phyloP scores from a whole-genome alignment of 1,284 basidiomycete genomes.

The Ustilago nuda region DNA sequence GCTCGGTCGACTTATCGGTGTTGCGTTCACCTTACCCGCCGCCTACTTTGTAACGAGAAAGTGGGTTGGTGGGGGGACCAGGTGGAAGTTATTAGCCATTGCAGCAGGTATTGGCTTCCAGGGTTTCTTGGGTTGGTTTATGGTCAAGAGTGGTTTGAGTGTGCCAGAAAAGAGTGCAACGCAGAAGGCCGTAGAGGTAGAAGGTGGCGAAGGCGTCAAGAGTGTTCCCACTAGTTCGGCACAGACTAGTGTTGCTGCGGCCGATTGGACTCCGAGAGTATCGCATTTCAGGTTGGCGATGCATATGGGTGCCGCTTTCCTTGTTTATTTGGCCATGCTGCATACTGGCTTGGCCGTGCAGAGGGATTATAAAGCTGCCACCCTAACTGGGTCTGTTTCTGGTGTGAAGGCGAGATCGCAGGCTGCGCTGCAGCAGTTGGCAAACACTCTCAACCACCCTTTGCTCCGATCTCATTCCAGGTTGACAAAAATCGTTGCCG shows the following conservation, averaged over 20 bases:
- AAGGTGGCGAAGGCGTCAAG: background rate
- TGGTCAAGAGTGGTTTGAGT: conserved; percentile 94
- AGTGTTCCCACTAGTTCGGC: conserved; percentile 30
- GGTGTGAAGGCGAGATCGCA: conserved; percentile 17
- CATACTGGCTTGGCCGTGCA: conserved; percentile 81
- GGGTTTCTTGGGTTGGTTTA: conserved; percentile 97
- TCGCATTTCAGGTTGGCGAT: conserved; percentile 96
- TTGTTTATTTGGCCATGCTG: conserved; percentile 92
- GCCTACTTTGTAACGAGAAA: conserved; percentile 46
- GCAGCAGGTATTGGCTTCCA: conserved; percentile 86
- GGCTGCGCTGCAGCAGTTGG: conserved; percentile 20
- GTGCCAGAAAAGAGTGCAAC: conserved; percentile 28
- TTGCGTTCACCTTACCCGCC: conserved; percentile 70
- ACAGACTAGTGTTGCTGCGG: conserved; percentile 23
- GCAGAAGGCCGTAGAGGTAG: conserved; percentile 10
- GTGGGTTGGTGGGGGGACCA: conserved; percentile 70
- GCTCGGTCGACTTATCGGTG: conserved; percentile 88
- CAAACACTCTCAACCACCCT: conserved; percentile 51
- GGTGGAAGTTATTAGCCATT: conserved; percentile 77
- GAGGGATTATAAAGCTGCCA: conserved; percentile 80
- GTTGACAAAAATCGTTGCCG: conserved; percentile 47
- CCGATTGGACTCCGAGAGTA: conserved; percentile 77
- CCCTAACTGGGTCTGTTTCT: conserved; percentile 60
- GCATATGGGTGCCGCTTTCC: conserved; percentile 89
- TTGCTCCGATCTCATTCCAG: conserved; percentile 48